Percentiles rank a stretch among this genome's conserved stretches.
phyloP scores from a whole-genome alignment of 495 filamentous ascomycete genomes.

The Tetracladium marchalianum region DNA sequence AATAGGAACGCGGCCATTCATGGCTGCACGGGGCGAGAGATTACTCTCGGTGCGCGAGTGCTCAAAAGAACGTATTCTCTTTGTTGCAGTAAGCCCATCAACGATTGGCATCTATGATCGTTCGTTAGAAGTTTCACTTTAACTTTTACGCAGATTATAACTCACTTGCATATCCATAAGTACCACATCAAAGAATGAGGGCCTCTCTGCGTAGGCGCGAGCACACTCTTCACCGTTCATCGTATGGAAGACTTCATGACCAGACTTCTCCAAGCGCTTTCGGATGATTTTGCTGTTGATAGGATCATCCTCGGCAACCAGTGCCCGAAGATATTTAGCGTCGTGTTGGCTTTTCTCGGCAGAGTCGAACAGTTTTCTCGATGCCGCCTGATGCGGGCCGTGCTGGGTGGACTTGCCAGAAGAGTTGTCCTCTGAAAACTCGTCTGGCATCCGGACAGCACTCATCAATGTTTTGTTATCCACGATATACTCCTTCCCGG shows the following conservation, averaged over 20 bases:
- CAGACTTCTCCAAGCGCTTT: conserved; percentile 73
- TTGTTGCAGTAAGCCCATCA: conserved; percentile 74
- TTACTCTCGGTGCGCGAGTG: conserved; percentile 25
- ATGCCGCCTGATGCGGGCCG: conserved; percentile 4
- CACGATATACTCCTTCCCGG: conserved; percentile 29
- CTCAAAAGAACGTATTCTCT: conserved; percentile 72
- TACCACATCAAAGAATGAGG: conserved; percentile 63
- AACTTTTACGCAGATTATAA: conserved; percentile 30
- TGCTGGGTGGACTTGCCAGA: conserved; percentile 1
- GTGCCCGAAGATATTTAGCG: conserved; percentile 45
- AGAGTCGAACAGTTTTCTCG: conserved; percentile 28
- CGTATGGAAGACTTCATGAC: conserved; percentile 63
- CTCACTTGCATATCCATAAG: conserved; percentile 84
- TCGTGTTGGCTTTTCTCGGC: conserved; percentile 8
- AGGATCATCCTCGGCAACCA: conserved; percentile 90
- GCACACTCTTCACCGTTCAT: conserved; percentile 87
- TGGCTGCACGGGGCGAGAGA: conserved; percentile 36
- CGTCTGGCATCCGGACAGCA: conserved; percentile 32
- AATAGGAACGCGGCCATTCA: conserved; percentile 59
- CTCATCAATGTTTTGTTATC: conserved; percentile 32
- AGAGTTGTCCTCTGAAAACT: conserved; percentile 9
- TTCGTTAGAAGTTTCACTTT: conserved; percentile 33
- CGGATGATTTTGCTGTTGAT: conserved; percentile 82
- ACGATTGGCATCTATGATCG: conserved; percentile 75
- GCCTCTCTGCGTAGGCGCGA: conserved; percentile 49